These are phyloP conservation scores for Pichia norvegensis DNA, from an alignment of 1,139 yeast species.

Conservation along the genomic window DNA sequence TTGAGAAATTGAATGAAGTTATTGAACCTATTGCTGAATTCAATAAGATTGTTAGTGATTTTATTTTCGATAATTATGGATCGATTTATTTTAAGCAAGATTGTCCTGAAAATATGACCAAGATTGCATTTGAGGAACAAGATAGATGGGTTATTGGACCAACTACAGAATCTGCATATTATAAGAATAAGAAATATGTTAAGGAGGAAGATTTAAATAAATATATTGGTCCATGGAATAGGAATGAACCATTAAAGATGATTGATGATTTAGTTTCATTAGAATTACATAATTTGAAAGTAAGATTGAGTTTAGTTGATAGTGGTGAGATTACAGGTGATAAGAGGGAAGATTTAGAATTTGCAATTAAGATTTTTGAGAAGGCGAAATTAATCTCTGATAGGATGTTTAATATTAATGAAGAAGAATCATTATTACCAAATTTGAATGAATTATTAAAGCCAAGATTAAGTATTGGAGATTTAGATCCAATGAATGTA, in stretches of 20 bases:
- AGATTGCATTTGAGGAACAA: slow-evolving; percentile 59
- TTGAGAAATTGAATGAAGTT: slow-evolving; percentile 44
- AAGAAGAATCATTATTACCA: slow-evolving; percentile 35
- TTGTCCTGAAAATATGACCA: slow-evolving; percentile 23
- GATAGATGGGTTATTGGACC: slow-evolving; percentile 87
- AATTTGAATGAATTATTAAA: slow-evolving; percentile 55
- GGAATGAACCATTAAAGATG: slow-evolving; percentile 49
- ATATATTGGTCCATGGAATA: slow-evolving; percentile 69
- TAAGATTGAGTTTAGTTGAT: slow-evolving; percentile 47
- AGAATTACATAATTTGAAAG: slow-evolving; percentile 57
- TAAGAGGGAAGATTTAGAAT: slow-evolving; percentile 23
- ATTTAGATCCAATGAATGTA: slow-evolving; percentile 85
- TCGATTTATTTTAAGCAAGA: slow-evolving; percentile 71
- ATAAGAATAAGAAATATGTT: slow-evolving; percentile 54
- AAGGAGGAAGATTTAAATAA: slow-evolving; percentile 39
- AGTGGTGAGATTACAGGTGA: slow-evolving; percentile 40
- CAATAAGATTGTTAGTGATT: slow-evolving; percentile 41
- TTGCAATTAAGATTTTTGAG: slow-evolving; percentile 52
- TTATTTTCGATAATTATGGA: slow-evolving; percentile 66
- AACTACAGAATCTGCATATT: slow-evolving; percentile 69
- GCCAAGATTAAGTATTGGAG: slow-evolving; percentile 74
- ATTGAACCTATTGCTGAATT: slow-evolving; percentile 57
- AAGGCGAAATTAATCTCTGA: slow-evolving; percentile 50
- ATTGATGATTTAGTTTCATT: slow-evolving; percentile 56
- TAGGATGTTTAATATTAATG: slow-evolving; percentile 41